Evolutionary conservation across 495 filamentous ascomycete species (phyloP).

Genomic region (Podospora comata): DNA sequence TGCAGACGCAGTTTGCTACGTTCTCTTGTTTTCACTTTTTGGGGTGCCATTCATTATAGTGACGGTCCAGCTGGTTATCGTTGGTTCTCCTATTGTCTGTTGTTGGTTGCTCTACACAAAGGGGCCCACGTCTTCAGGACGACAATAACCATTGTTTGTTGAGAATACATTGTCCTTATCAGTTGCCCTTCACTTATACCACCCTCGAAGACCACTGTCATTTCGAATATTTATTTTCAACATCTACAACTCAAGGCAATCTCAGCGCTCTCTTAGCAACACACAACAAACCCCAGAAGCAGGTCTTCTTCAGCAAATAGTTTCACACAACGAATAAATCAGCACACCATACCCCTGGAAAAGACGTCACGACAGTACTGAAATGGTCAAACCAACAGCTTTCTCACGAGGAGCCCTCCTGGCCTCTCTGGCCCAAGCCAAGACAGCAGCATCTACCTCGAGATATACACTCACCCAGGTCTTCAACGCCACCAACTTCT

Average conservation of each 20-base stretch:
- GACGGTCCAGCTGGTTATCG: neutral
- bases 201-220: neutral
- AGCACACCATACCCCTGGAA: neutral
- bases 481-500: constrained; percentile 55
- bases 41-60: neutral
- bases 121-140: neutral
- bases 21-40: neutral
- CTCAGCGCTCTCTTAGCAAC: neutral
- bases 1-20: neutral
- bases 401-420: neutral
- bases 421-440: constrained; percentile 23
- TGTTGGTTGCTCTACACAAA: neutral
- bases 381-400: constrained; percentile 9
- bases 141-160: neutral
- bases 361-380: neutral
- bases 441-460: constrained; percentile 15
- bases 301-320: neutral
- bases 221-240: neutral
- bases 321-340: neutral
- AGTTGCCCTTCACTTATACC: neutral
- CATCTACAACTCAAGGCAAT: neutral
- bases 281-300: neutral
- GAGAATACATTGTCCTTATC: neutral
- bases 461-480: constrained; percentile 44
- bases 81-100: neutral